Percentiles rank a stretch among this genome's conserved stretches.
Evolutionary conservation across 352 stramenopile species (phyloP).

Genomic region (Phytopythium cucurbitacearum): DNA sequence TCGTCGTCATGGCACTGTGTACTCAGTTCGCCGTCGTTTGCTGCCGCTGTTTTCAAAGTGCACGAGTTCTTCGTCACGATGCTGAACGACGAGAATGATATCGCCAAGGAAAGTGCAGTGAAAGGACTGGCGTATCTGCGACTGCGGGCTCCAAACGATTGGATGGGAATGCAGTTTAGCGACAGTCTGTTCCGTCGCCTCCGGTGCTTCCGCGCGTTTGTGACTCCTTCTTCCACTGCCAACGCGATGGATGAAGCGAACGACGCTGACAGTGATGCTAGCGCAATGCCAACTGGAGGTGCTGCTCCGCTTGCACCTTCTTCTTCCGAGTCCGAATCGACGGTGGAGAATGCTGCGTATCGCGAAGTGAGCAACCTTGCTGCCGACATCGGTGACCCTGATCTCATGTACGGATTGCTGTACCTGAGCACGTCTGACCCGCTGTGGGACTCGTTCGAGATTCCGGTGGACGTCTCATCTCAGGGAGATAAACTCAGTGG

Average conservation of each 20-base stretch:
- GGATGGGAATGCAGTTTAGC: slow-evolving; percentile 60
- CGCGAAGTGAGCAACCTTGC: slow-evolving; percentile 82
- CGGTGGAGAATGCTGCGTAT: slow-evolving; percentile 75
- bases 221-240: slow-evolving; percentile 14
- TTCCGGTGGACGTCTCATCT: not conserved
- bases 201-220: slow-evolving; percentile 74
- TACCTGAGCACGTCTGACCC: slow-evolving; percentile 77
- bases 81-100: slow-evolving; percentile 63
- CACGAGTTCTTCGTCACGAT: slow-evolving; percentile 82
- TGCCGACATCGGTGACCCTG: slow-evolving; percentile 69
- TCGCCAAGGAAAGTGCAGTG: slow-evolving; percentile 70
- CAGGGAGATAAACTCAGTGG: too few species aligned
- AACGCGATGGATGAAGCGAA: slow-evolving; percentile 21
- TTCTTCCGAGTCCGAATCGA: slow-evolving; percentile 12
- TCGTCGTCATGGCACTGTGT: slow-evolving; percentile 31
- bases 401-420: slow-evolving; percentile 79
- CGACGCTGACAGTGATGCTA: slow-evolving; percentile 10
- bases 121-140: slow-evolving; percentile 76
- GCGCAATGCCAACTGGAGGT: slow-evolving; percentile 1
- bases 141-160: slow-evolving; percentile 41
- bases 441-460: slow-evolving; percentile 47
- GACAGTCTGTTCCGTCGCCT: slow-evolving; percentile 75
- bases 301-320: slow-evolving; percentile 7
- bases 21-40: slow-evolving; percentile 19
- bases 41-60: slow-evolving; percentile 26